Conservation (phyloP, 768 basidiomycete genomes). For the Kwoniella dejecticola region DNA sequence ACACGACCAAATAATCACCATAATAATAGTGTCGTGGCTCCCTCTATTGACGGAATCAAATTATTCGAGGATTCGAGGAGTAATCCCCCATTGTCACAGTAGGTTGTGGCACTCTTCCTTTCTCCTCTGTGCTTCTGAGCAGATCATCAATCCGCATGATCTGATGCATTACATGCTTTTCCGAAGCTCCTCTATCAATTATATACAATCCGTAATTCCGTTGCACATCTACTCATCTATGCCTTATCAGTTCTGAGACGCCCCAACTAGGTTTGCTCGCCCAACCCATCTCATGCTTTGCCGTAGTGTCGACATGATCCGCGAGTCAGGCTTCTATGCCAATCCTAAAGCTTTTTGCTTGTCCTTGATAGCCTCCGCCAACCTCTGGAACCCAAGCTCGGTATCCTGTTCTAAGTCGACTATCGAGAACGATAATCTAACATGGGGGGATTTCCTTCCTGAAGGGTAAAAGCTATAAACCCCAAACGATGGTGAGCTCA, state of each 20-base stretch:
- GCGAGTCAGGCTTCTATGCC: no score
- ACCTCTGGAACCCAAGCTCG: conserved; percentile 69
- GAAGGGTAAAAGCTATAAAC: conserved; percentile 70
- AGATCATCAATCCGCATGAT: no score
- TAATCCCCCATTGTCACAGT: neutral
- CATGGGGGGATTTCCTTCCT: conserved; percentile 69
- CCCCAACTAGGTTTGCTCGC: no score
- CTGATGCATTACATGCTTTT: no score
- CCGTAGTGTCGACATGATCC: no score
- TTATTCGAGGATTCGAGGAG: neutral
- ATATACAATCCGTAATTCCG: neutral
- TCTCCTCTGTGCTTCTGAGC: neutral
- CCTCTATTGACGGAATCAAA: neutral
- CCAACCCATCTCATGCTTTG: no score
- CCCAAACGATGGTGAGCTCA: no score
- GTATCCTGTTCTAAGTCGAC: conserved; percentile 62
- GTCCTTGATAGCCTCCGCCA: conserved; percentile 59
- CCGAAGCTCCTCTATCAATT: no score
- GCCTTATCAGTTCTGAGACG: conserved; percentile 23
- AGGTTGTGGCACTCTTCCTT: neutral
- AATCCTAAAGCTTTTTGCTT: conserved; percentile 34
- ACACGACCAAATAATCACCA: neutral
- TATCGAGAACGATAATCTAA: conserved; percentile 77
- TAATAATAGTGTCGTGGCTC: neutral
- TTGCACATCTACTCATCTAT: conserved; percentile 5